Evolutionary conservation across 2,329 filamentous ascomycete species (phyloP), one percentile per base, ranked within the genome.

Genomic region (Lasiodiplodia citricola): DNA sequence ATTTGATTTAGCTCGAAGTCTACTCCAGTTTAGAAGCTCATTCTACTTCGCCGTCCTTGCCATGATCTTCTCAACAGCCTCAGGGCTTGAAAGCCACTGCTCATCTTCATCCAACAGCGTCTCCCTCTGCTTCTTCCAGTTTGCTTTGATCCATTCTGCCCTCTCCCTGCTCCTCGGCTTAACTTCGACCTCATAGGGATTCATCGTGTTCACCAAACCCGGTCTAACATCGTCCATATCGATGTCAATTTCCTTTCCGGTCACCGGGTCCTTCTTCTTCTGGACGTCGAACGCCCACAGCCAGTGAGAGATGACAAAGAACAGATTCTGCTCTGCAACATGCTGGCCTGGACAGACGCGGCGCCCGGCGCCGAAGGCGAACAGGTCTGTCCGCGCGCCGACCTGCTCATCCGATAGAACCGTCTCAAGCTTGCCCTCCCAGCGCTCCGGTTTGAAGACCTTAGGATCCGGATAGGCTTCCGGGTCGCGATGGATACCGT

Each of bases 301-400:
- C 10, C 79, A 14, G 4, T 76, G 71, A 7, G 78, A 71, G 2
- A 80, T 75, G 4, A 72, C 74, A 3, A 80, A 70, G 16, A 75
- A 76, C 4, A 79, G 69, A 14, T 66, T 74, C 4, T 75, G 72
- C 60, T 77, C 74, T 1, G 75, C 79, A 41, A 81, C 74, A 56
- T 80, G 78, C 72, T 78, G 79, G 7, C 79, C 78, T 11, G 77
- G 79, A 63, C 79, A 81, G 16, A 79, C 66, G 7, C 80, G 73
- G 0, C 81, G 73, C 2, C 80, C 80, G 51, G 75, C 74, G 16
- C 80, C 79, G 67, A 79, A 82, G 13, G 71, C 72, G 31, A 75
- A 80, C 57, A 80, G 77, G 18, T 80, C 79, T 60, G 71, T 71
- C 18, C 72, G 74, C 3, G 65, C 55, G 11, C 66, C 60, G 16